phyloP scores from a whole-genome alignment of 2,329 filamentous ascomycete species.

The Pyrenophora graminea region DNA sequence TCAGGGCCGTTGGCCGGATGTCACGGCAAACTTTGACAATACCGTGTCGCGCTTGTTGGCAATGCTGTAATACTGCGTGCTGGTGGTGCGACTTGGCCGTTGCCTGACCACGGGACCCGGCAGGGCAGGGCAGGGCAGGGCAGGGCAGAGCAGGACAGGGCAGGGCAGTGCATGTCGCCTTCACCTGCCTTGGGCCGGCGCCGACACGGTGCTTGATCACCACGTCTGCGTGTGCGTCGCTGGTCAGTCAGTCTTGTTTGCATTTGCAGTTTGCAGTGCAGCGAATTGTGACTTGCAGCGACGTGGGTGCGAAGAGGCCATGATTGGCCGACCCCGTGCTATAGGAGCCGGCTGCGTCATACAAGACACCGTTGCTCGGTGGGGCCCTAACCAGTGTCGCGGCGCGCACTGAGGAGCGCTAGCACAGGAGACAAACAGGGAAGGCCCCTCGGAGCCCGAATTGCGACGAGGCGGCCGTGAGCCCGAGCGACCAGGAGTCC shows the following conservation, averaged over 20 bases:
- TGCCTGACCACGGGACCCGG: conserved; percentile 5
- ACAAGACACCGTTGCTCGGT: conserved; percentile 11
- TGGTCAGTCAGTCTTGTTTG: too few species aligned
- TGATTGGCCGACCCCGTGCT: conserved; percentile 9
- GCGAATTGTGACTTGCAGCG: not conserved
- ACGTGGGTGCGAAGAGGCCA: not conserved
- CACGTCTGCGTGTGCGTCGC: not conserved
- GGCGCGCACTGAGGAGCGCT: conserved; percentile 9
- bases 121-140: conserved; percentile 1
- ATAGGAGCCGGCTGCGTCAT: conserved; percentile 12
- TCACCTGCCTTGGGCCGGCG: not conserved
- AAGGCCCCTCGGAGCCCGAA: conserved; percentile 13
- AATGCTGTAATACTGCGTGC: not conserved
- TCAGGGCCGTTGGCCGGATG: conserved; percentile 17
- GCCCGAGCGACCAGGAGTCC: conserved; percentile 11
- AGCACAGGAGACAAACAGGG: conserved; percentile 15
- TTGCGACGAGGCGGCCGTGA: conserved; percentile 8
- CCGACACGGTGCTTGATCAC: not conserved
- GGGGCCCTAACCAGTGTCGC: conserved; percentile 14
- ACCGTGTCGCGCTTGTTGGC: not conserved
- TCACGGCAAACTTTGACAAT: conserved; percentile 14
- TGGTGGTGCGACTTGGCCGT: not conserved
- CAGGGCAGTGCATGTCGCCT: conserved; percentile 2
- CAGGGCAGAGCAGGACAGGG: conserved; percentile 1
- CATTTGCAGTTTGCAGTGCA: too few species aligned